These are phyloP conservation scores for Alopecurus myosuroides DNA, from an alignment of 176 grass and related monocot species.

Conservation along the genomic window DNA sequence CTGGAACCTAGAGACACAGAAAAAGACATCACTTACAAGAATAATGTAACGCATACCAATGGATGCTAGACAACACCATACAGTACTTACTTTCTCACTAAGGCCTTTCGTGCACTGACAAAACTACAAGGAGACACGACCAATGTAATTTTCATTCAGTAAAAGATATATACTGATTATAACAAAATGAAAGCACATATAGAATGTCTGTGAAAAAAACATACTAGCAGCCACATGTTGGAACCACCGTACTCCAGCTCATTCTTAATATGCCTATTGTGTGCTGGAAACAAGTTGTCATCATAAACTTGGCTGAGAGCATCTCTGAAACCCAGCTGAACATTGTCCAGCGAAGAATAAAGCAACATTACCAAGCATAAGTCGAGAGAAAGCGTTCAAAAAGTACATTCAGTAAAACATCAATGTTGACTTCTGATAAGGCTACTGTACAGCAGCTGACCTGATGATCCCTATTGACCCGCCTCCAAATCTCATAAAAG, in stretches of 20 bases:
- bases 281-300: neutral
- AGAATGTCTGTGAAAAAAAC: neutral
- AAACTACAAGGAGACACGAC: neutral
- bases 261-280: neutral
- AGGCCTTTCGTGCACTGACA: neutral
- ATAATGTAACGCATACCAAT: neutral
- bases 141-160: neutral
- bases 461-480: neutral
- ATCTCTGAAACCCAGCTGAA: neutral
- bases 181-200: neutral
- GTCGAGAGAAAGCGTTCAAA: neutral
- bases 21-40: neutral
- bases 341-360: neutral
- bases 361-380: neutral
- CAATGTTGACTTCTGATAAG: neutral
- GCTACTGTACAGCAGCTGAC: neutral
- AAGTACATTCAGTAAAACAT: neutral
- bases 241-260: neutral
- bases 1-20: neutral
- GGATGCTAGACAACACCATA: neutral
- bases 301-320: neutral
- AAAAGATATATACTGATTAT: neutral
- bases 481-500: neutral
- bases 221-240: neutral
- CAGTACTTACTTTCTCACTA: neutral